Evolutionary conservation across 1,284 basidiomycete species (phyloP).

Genomic region (Ganoderma multipileum): DNA sequence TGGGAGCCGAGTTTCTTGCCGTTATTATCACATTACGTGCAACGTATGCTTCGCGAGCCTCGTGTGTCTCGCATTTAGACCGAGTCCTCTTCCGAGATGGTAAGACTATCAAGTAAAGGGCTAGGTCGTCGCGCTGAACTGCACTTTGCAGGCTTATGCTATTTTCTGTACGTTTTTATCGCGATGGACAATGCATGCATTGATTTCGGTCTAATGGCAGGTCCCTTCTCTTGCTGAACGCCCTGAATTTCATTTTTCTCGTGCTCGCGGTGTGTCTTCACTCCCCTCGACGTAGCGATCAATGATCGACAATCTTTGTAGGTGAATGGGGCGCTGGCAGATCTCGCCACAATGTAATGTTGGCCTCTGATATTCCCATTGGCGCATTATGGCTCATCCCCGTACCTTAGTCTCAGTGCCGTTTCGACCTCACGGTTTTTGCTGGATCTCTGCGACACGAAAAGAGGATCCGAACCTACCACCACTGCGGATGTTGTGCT

Average conservation of each 20-base stretch:
- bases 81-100: neutral
- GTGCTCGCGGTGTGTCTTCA: slow-evolving; percentile 9
- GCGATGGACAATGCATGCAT: neutral
- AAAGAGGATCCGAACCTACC: neutral
- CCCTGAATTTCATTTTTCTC: slow-evolving; percentile 16
- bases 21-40: slow-evolving; percentile 9
- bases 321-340: slow-evolving; percentile 22
- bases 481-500: neutral
- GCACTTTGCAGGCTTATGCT: slow-evolving; percentile 5
- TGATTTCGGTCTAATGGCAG: neutral
- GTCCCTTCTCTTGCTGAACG: slow-evolving; percentile 16
- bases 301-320: neutral
- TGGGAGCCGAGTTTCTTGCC: slow-evolving; percentile 13
- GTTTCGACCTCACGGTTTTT: slow-evolving; percentile 18
- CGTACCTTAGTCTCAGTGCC: slow-evolving; percentile 12
- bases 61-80: neutral
- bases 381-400: no score
- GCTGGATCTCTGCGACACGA: slow-evolving; percentile 7
- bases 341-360: slow-evolving; percentile 20
- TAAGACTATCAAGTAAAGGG: neutral
- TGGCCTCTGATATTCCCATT: no score
- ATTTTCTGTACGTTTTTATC: slow-evolving; percentile 15
- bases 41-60: neutral
- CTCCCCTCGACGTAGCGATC: neutral
- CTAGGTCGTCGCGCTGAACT: neutral